These are phyloP conservation scores for Scheffersomyces segobiensis DNA, from an alignment of 1,139 yeast species.

Conservation along the genomic window DNA sequence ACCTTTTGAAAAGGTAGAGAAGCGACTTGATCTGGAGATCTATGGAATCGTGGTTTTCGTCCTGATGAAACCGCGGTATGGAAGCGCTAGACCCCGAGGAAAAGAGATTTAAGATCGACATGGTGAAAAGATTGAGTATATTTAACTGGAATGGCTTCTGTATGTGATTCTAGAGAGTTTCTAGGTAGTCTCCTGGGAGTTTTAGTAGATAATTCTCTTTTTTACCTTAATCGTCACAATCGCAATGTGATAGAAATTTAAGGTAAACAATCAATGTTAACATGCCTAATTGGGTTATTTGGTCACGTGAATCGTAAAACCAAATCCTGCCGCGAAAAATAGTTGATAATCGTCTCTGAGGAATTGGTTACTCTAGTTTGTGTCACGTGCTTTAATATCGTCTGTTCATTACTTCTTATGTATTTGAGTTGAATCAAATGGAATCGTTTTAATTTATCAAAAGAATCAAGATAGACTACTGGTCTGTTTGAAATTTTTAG, in stretches of 20 bases:
- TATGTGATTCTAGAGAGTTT: neutral
- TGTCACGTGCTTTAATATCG: no score
- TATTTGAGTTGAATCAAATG: no score
- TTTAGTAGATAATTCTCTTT: neutral
- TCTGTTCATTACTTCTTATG: no score
- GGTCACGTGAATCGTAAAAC: neutral
- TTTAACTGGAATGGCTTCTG: neutral
- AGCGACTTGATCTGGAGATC: slow-evolving; percentile 62
- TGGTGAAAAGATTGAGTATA: neutral
- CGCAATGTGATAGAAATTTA: neutral
- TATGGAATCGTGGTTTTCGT: slow-evolving; percentile 52
- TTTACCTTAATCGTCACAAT: neutral
- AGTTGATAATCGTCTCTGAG: neutral
- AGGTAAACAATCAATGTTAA: neutral
- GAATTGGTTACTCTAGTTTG: neutral
- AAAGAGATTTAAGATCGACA: neutral
- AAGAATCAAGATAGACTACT: no score
- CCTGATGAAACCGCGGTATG: slow-evolving; percentile 50
- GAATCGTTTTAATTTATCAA: no score
- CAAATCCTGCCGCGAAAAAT: neutral
- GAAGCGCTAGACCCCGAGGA: slow-evolving; percentile 5
- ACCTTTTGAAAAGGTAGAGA: slow-evolving; percentile 55
- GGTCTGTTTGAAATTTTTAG: no score
- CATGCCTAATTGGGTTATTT: neutral
- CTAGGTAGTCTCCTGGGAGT: neutral